Percentiles rank a stretch among this genome's conserved stretches.
Conservation (phyloP, 108 stramenopile genomes). For the Discostella stelligeroides region DNA sequence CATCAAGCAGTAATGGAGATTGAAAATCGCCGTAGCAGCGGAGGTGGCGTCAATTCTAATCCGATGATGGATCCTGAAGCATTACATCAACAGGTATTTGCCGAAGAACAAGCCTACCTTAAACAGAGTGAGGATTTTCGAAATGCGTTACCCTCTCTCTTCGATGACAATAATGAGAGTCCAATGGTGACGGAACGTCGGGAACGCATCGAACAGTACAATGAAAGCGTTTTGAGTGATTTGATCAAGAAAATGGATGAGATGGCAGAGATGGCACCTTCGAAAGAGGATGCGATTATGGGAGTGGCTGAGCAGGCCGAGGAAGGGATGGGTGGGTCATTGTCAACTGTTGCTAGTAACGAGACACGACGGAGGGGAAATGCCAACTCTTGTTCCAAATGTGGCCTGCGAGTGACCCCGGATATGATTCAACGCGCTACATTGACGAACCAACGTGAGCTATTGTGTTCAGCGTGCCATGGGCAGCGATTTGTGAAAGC, state of each 20-base stretch:
- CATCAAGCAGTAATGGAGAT: constrained; percentile 16
- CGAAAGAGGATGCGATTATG: constrained; percentile 39
- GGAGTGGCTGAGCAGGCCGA: background rate
- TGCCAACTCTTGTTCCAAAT: constrained; percentile 19
- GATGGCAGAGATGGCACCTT: constrained; percentile 31
- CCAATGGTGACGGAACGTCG: constrained; percentile 32
- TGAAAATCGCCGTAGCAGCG: background rate
- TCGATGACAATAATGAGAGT: constrained; percentile 12
- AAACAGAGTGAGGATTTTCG: constrained; percentile 46
- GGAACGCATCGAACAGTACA: constrained; percentile 24
- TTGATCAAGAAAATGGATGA: constrained; percentile 39
- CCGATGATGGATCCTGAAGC: constrained; percentile 24
- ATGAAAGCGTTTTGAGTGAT: constrained; percentile 22
- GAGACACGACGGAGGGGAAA: background rate
- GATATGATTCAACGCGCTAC: constrained; percentile 25
- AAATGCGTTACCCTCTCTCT: constrained; percentile 23
- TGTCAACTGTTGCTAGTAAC: background rate
- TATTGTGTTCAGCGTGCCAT: constrained; percentile 41
- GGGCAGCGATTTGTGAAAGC: constrained; percentile 15
- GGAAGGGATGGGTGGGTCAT: background rate
- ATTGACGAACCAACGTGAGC: background rate
- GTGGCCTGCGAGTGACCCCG: constrained; percentile 35
- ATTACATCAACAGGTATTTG: constrained; percentile 41
- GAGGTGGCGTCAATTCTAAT: background rate
- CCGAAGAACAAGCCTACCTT: constrained; percentile 41